Evolutionary conservation across 306 rosid genomes (phyloP).

Genomic region (Citrullus mucosospermus): DNA sequence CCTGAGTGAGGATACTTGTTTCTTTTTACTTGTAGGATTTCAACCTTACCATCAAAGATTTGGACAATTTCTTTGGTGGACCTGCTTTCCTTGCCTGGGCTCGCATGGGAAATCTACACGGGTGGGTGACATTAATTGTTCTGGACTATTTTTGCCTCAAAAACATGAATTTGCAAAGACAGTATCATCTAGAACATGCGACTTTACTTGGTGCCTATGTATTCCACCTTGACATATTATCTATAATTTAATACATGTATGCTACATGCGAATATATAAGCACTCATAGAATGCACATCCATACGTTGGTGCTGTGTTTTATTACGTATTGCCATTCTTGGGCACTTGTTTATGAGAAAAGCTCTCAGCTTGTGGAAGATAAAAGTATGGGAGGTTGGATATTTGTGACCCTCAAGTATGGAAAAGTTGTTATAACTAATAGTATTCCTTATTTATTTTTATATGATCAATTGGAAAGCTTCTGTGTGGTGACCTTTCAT

Average conservation of each 20-base stretch:
- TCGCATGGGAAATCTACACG: slow-evolving; percentile 95
- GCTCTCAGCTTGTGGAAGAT: background rate
- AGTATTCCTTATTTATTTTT: background rate
- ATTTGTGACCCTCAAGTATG: background rate
- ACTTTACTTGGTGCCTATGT: background rate
- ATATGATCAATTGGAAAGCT: background rate
- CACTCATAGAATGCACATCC: background rate
- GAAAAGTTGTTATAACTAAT: background rate
- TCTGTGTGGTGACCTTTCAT: background rate
- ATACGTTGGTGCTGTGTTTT: background rate
- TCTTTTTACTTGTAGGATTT: slow-evolving; percentile 49
- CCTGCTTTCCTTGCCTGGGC: slow-evolving; percentile 99
- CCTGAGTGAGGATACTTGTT: background rate
- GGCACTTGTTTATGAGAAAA: background rate
- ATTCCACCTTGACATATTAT: background rate
- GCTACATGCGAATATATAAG: background rate
- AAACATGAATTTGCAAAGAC: background rate
- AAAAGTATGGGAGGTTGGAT: background rate
- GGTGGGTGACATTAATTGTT: slow-evolving; percentile 46
- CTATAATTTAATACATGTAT: background rate
- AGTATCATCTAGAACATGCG: background rate
- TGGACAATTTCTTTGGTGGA: slow-evolving; percentile 83
- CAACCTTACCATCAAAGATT: slow-evolving; percentile 48
- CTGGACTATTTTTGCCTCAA: slow-evolving; percentile 11
- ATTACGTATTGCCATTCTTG: background rate